Conservation (phyloP, 2,329 filamentous ascomycete species). For the Lachnellula cervina region DNA sequence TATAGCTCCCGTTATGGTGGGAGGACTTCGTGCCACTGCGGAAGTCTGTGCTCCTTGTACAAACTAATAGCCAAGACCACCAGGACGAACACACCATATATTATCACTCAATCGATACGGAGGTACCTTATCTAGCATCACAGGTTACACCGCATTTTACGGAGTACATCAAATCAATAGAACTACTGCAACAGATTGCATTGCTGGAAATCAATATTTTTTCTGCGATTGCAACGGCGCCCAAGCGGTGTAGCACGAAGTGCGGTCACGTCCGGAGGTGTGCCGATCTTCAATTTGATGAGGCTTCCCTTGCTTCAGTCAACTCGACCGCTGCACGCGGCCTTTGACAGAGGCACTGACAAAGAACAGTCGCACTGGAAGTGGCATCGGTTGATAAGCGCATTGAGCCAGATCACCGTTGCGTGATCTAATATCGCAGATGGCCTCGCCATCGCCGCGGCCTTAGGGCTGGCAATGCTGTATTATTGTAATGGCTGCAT, state of each 20-base stretch:
- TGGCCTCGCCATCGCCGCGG: neutral
- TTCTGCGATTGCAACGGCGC: neutral
- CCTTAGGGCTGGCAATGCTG: neutral
- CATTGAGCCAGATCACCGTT: conserved; percentile 10
- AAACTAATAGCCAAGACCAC: neutral
- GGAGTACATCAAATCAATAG: neutral
- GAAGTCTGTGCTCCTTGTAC: neutral
- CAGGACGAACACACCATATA: neutral
- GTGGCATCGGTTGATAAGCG: conserved; percentile 14
- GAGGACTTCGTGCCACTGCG: neutral
- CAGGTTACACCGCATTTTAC: no score
- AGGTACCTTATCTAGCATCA: no score
- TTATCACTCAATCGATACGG: neutral
- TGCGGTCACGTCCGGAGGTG: neutral
- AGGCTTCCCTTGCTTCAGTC: neutral
- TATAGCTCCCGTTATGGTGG: neutral
- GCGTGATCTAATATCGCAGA: conserved; percentile 19
- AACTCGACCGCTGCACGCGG: neutral
- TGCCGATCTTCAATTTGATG: conserved; percentile 6
- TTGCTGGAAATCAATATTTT: neutral
- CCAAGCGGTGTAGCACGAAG: conserved; percentile 11
- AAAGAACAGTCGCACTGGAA: neutral
- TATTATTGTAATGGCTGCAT: neutral
- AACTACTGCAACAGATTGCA: neutral
- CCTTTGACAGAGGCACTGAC: neutral